Evolutionary conservation across 2,329 filamentous ascomycete genomes (phyloP).

Genomic region (Aspergillus bombycis): DNA sequence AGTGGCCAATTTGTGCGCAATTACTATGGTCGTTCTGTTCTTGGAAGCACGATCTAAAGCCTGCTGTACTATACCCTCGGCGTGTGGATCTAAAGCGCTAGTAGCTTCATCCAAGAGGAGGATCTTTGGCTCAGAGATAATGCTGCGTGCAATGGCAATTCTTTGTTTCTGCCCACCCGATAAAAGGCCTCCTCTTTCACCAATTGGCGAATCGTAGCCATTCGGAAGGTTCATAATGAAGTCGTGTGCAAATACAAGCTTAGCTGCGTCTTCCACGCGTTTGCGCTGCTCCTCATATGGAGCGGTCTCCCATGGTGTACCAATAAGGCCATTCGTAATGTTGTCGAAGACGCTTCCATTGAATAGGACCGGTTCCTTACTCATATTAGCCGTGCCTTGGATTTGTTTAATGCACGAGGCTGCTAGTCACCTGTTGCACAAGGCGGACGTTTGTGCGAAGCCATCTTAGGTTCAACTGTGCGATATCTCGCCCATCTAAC

Average conservation of each 20-base stretch:
- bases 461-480: constrained; percentile 34
- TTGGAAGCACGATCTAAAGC: constrained; percentile 74
- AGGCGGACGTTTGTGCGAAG: constrained; percentile 24
- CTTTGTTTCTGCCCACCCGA: constrained; percentile 90
- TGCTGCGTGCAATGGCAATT: constrained; percentile 79
- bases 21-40: constrained; percentile 44
- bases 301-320: constrained; percentile 43
- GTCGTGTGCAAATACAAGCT: constrained; percentile 68
- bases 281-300: constrained; percentile 9
- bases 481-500: constrained; percentile 41
- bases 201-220: constrained; percentile 81
- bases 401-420: background rate
- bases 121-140: constrained; percentile 79
- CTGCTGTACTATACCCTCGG: constrained; percentile 81
- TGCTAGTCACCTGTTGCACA: constrained; percentile 43
- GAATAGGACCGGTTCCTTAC: constrained; percentile 74
- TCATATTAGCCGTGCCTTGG: background rate
- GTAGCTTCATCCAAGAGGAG: constrained; percentile 90
- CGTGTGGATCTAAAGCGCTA: constrained; percentile 81
- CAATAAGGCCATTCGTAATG: constrained; percentile 59
- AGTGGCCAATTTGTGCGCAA: constrained; percentile 50
- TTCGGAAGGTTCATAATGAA: constrained; percentile 76
- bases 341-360: constrained; percentile 80
- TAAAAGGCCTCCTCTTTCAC: constrained; percentile 78
- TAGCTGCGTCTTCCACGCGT: constrained; percentile 21